These are phyloP conservation scores for Saccharomyces hybrid DNA, from an alignment of 1,139 yeast species.

Conservation along the genomic window DNA sequence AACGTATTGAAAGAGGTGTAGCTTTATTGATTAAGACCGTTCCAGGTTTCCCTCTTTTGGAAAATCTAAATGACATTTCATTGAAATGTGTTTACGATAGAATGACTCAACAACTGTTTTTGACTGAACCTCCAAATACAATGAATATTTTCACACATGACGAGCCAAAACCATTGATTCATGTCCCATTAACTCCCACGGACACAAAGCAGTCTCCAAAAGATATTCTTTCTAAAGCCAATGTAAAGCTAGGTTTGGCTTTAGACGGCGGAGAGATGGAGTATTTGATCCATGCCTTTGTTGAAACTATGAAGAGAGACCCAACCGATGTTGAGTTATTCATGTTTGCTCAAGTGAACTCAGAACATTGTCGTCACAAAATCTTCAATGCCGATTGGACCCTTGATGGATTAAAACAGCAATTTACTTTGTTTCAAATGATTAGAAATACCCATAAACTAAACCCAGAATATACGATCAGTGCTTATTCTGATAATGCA, in stretches of 20 bases:
- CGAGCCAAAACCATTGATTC: slow-evolving; percentile 76
- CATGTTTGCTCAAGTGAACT: slow-evolving; percentile 99
- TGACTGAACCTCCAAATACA: slow-evolving; percentile 52
- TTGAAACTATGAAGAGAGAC: slow-evolving; percentile 65
- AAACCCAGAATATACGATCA: slow-evolving; percentile 74
- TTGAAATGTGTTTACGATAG: slow-evolving; percentile 78
- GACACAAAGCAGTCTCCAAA: slow-evolving; percentile 37
- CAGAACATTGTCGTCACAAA: slow-evolving; percentile 99
- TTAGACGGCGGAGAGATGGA: slow-evolving; percentile 88
- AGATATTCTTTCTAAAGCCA: slow-evolving; percentile 63
- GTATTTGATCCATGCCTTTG: slow-evolving; percentile 75
- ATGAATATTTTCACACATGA: slow-evolving; percentile 72
- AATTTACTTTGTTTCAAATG: slow-evolving; percentile 80
- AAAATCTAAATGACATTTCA: slow-evolving; percentile 44
- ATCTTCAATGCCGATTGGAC: slow-evolving; percentile 99
- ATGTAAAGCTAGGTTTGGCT: slow-evolving; percentile 82
- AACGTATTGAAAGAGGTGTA: slow-evolving; percentile 85
- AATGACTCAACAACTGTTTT: slow-evolving; percentile 78
- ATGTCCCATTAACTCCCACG: slow-evolving; percentile 46
- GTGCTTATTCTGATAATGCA: slow-evolving; percentile 96
- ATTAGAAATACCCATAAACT: slow-evolving; percentile 85
- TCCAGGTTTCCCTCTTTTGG: slow-evolving; percentile 56
- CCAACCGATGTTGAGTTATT: slow-evolving; percentile 97
- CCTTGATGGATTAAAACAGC: slow-evolving; percentile 73
- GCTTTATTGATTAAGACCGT: slow-evolving; percentile 64